These are phyloP conservation scores for Ceratocystis papillata DNA, from an alignment of 2,329 filamentous ascomycete species.

Conservation along the genomic window DNA sequence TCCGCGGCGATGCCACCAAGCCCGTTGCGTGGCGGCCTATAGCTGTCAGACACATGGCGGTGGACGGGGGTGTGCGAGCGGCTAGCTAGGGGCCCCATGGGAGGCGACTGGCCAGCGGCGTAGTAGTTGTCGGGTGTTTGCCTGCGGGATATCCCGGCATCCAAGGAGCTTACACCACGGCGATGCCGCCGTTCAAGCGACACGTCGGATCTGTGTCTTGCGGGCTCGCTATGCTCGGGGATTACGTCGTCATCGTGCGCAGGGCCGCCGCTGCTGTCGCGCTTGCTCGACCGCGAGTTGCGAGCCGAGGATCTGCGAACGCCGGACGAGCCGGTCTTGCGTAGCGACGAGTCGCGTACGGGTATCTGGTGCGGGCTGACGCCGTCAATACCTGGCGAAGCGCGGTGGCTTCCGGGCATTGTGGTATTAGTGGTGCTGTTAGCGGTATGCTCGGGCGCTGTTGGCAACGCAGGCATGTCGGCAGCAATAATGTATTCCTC, in stretches of 20 bases:
- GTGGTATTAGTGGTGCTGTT: neutral
- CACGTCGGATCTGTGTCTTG: neutral
- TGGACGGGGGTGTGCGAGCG: slow-evolving; percentile 6
- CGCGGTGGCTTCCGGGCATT: neutral
- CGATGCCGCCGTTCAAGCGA: slow-evolving; percentile 16
- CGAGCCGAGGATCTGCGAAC: slow-evolving; percentile 44
- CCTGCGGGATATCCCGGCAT: slow-evolving; percentile 13
- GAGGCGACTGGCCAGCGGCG: neutral
- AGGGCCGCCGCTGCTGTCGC: slow-evolving; percentile 32
- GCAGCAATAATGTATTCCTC: slow-evolving; percentile 40
- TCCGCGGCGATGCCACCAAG: slow-evolving; percentile 24
- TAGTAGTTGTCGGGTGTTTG: slow-evolving; percentile 13
- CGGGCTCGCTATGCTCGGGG: slow-evolving; percentile 35
- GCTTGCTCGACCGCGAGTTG: slow-evolving; percentile 39
- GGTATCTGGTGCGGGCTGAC: slow-evolving; percentile 48
- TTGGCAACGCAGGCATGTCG: slow-evolving; percentile 25
- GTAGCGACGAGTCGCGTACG: slow-evolving; percentile 55
- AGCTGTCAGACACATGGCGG: slow-evolving; percentile 20
- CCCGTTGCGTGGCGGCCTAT: slow-evolving; percentile 15
- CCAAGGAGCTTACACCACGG: slow-evolving; percentile 19
- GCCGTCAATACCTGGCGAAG: slow-evolving; percentile 29
- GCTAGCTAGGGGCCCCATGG: neutral
- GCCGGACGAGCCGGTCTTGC: slow-evolving; percentile 42
- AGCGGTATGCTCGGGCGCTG: neutral
- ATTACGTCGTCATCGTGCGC: slow-evolving; percentile 32